Conservation (phyloP, 176 grass and related monocot species). For the Oryza officinalis region DNA sequence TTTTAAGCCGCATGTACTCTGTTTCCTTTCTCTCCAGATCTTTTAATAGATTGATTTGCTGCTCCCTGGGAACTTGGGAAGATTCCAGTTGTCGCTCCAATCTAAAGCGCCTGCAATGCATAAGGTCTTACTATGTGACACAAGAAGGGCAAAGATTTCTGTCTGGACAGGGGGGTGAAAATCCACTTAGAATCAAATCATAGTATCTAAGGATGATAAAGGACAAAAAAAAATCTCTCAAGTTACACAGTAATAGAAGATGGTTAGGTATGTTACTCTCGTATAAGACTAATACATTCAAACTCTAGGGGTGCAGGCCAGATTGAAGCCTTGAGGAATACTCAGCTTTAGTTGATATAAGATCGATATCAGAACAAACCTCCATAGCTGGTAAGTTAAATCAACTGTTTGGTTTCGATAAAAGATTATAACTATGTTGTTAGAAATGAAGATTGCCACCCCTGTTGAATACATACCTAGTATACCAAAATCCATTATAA, state of each 20-base stretch:
- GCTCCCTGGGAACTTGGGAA: slow-evolving; percentile 88
- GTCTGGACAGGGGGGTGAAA: background rate
- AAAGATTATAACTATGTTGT: slow-evolving; percentile 8
- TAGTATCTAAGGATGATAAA: background rate
- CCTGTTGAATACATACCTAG: background rate
- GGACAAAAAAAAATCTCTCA: background rate
- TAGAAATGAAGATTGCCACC: background rate
- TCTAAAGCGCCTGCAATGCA: slow-evolving; percentile 69
- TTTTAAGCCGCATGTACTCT: slow-evolving; percentile 96
- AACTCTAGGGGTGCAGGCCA: background rate
- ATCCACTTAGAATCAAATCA: slow-evolving; percentile 14
- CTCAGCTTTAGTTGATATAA: slow-evolving; percentile 1
- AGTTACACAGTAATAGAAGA: background rate
- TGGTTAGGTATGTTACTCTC: background rate
- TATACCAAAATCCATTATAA: background rate
- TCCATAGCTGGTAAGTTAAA: slow-evolving; percentile 6
- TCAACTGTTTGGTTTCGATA: background rate
- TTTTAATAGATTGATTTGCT: slow-evolving; percentile 91
- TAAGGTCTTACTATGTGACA: slow-evolving; percentile 34
- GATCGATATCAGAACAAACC: background rate
- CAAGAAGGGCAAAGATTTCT: background rate
- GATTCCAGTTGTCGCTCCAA: slow-evolving; percentile 89
- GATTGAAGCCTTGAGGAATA: slow-evolving; percentile 7
- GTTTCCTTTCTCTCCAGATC: slow-evolving; percentile 99
- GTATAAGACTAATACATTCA: background rate